These are phyloP conservation scores for Lipomyces starkeyi DNA, from an alignment of 805 yeast genomes.

Conservation along the genomic window DNA sequence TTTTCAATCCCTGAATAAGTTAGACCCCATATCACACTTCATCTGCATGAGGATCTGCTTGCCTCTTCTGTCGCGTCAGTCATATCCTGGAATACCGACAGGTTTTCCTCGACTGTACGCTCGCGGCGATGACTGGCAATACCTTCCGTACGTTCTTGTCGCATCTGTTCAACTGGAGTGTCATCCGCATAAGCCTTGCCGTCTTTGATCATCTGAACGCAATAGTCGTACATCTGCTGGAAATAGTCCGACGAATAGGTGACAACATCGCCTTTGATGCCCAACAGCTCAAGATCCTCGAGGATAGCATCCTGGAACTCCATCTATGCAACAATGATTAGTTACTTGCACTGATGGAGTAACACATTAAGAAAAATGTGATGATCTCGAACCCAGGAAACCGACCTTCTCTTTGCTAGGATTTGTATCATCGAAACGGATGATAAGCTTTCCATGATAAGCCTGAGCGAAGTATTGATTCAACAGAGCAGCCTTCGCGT, in stretches of 20 bases:
- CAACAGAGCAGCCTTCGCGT: conserved; percentile 96
- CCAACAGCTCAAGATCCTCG: conserved; percentile 88
- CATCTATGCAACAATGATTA: conserved; percentile 41
- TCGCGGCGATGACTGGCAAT: conserved; percentile 90
- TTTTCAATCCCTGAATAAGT: conserved; percentile 65
- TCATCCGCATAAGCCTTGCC: conserved; percentile 98
- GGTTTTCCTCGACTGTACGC: conserved; percentile 89
- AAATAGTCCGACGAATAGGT: conserved; percentile 95
- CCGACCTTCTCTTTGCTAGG: conserved; percentile 86
- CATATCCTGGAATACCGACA: conserved; percentile 90
- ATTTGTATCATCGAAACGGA: conserved; percentile 97
- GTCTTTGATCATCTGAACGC: conserved; percentile 85
- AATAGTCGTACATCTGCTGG: conserved; percentile 85
- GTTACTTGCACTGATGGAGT: neutral
- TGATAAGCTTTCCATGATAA: conserved; percentile 94
- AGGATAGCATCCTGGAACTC: conserved; percentile 94
- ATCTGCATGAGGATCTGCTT: neutral
- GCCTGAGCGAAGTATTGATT: conserved; percentile 95
- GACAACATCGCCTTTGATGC: conserved; percentile 87
- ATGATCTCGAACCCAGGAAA: neutral
- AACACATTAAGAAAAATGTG: neutral
- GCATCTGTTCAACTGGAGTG: conserved; percentile 91
- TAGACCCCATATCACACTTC: neutral
- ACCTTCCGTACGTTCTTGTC: conserved; percentile 99
- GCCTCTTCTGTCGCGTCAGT: conserved; percentile 82